A percentile compares a stretch with the other conserved stretches of the same genome.
Conservation (phyloP, 192 early-diverging fungal genomes). For the Fimicolochytrium jonesii region DNA sequence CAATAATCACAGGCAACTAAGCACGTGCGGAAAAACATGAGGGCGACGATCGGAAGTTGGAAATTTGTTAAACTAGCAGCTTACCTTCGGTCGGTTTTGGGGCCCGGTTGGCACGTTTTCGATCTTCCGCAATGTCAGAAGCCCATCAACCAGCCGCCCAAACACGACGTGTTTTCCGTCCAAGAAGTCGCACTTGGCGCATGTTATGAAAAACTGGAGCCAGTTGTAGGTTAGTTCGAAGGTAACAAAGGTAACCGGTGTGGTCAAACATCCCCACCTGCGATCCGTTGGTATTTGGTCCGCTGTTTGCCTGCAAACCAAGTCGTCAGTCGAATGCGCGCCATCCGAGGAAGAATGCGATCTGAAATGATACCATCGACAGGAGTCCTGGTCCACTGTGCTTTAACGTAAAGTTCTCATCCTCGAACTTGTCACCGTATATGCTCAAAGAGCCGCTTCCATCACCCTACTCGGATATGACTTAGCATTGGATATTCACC, state of each 20-base stretch:
- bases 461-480: slow-evolving; percentile 74
- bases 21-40: slow-evolving; percentile 16
- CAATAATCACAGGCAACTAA: slow-evolving; percentile 74
- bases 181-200: slow-evolving; percentile 78
- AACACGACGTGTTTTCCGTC: slow-evolving; percentile 89
- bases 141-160: slow-evolving; percentile 78
- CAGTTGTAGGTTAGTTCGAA: too few relatives aligned
- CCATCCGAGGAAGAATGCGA: too few relatives aligned
- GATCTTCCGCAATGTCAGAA: slow-evolving; percentile 87
- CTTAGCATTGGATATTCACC: too few relatives aligned
- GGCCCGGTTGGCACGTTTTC: slow-evolving; percentile 88
- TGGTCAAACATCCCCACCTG: too few relatives aligned
- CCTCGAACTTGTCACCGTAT: slow-evolving; percentile 68
- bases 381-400: slow-evolving; percentile 79
- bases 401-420: slow-evolving; percentile 85
- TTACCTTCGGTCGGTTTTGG: slow-evolving; percentile 75
- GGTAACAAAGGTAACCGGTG: too few relatives aligned
- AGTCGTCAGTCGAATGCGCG: too few relatives aligned
- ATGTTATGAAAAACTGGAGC: slow-evolving; percentile 88
- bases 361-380: too few relatives aligned
- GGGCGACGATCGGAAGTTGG: neutral
- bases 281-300: slow-evolving; percentile 82
- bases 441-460: slow-evolving; percentile 84
- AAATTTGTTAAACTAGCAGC: neutral
- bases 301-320: slow-evolving; percentile 78